A percentile compares a stretch with the other conserved stretches of the same genome.
These are phyloP conservation scores for Desmodesmus armatus DNA, from an alignment of 139 green algal species.

Conservation along the genomic window DNA sequence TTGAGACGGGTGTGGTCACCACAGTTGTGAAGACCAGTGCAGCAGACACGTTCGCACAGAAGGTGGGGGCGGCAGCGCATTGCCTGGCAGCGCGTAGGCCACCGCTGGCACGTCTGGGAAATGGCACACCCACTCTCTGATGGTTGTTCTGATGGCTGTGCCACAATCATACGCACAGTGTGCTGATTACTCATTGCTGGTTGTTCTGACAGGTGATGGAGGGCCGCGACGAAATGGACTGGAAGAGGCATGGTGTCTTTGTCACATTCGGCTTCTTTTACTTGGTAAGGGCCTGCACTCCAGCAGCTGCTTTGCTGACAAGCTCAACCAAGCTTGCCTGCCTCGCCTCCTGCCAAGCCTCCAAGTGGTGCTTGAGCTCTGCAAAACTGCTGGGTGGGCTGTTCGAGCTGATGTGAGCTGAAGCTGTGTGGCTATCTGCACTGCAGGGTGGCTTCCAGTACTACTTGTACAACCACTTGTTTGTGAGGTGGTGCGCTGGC, in stretches of 20 bases:
- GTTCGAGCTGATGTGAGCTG: not conserved
- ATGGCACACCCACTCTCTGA: too few relatives aligned
- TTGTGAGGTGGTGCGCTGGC: slow-evolving; percentile 74
- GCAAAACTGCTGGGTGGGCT: not conserved
- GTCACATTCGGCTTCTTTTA: slow-evolving; percentile 87
- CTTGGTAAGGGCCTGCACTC: slow-evolving; percentile 55
- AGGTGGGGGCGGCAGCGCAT: too few relatives aligned
- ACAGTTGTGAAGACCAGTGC: slow-evolving; percentile 87
- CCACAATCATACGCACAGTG: not conserved
- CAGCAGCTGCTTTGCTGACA: not conserved
- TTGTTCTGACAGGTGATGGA: slow-evolving; percentile 82
- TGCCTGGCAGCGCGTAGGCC: too few relatives aligned
- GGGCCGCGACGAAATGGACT: slow-evolving; percentile 81
- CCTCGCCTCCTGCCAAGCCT: not conserved
- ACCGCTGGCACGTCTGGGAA: too few relatives aligned
- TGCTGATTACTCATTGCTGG: not conserved
- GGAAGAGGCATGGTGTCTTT: slow-evolving; percentile 81
- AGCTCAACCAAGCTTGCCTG: too few relatives aligned
- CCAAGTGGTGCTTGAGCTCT: not conserved
- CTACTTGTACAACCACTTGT: slow-evolving; percentile 89
- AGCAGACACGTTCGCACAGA: slow-evolving; percentile 93
- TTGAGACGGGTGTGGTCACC: slow-evolving; percentile 82
- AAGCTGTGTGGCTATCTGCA: not conserved
- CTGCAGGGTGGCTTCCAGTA: slow-evolving; percentile 87
- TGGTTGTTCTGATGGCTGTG: too few relatives aligned